Base-by-base conservation (phyloP, 108 stramenopile genomes). In the Cyclotella atomus region DNA sequence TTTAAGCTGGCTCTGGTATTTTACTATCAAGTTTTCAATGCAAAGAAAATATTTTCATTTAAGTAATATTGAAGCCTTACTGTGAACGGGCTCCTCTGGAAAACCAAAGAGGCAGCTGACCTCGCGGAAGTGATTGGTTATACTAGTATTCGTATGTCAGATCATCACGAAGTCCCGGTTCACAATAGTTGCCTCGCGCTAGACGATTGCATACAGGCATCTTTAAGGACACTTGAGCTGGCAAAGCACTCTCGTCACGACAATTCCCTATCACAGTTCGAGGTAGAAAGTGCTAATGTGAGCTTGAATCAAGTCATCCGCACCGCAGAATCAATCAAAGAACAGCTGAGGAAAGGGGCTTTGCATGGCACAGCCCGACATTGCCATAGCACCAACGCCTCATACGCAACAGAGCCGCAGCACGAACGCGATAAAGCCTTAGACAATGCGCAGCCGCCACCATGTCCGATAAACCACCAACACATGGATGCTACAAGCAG, bases 291-390 rank as follows among this genome's bases (percentile, higher is more conserved):
- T 24, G 75, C 60, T 15, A 63, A 62, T 16, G 38, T 60, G 27
- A 63, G 61, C 25, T 47, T 76, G 23, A 62, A 60, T 36, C 68
- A 69, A 45, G 34, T 76, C 52, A 68, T 69, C 32, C 75, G 68
- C 15, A 68, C 75, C 55, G 75, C 75, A 60, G 75, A 76, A 69
- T 69, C 67, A 14, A 76, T 76, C 21, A 76, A 61, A 57, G 52
- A 69, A 52, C 61, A 53, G 36, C 59, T 76, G 41, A 1, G 60
- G 23, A 59, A n/a, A n/a, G n/a, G n/a, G n/a, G n/a, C n/a, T n/a
- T n/a, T n/a, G n/a, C n/a, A n/a, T n/a, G n/a, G n/a, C n/a, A n/a
- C n/a, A n/a, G n/a, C n/a, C n/a, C n/a, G n/a, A n/a, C n/a, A n/a
- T n/a, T n/a, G n/a, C n/a, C n/a, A n/a, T n/a, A n/a, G n/a, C n/a